Evolutionary conservation across 352 stramenopile genomes (phyloP).

Genomic region (Globisporangium echinulatum): DNA sequence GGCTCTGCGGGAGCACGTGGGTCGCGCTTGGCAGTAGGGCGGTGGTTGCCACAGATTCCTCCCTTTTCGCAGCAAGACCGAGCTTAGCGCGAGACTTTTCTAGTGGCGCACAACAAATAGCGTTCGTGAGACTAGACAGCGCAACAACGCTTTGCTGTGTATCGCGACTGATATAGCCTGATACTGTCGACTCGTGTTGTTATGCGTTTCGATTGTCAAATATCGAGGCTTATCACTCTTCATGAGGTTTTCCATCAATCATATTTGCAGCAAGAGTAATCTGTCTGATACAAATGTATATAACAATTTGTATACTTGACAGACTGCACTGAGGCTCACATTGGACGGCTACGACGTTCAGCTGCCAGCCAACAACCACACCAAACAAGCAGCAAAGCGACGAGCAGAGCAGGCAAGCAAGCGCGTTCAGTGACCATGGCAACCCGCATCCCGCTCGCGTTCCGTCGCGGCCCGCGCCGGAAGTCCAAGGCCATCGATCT

Average conservation of each 20-base stretch:
- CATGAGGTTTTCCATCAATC: background rate
- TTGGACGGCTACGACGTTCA: background rate
- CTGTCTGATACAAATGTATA: background rate
- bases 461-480: conserved; percentile 65
- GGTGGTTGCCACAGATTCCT: no score
- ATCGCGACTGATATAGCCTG: no score
- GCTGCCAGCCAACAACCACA: background rate
- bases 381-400: conserved; percentile 2
- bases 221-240: background rate
- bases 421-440: conserved; percentile 32
- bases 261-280: background rate
- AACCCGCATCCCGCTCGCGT: conserved; percentile 71
- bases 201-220: background rate
- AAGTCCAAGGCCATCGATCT: conserved; percentile 76
- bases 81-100: conserved; percentile 23
- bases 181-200: no score
- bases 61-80: background rate
- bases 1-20: conserved; percentile 4
- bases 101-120: conserved; percentile 20
- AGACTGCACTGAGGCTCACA: background rate
- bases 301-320: background rate
- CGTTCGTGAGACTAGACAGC: no score
- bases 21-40: no score
- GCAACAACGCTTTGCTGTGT: no score
- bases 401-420: conserved; percentile 8